Percentiles rank a stretch among this genome's conserved stretches.
Evolutionary conservation across 164 flowering plant genomes (phyloP).

Genomic region (Macadamia tetraphylla): DNA sequence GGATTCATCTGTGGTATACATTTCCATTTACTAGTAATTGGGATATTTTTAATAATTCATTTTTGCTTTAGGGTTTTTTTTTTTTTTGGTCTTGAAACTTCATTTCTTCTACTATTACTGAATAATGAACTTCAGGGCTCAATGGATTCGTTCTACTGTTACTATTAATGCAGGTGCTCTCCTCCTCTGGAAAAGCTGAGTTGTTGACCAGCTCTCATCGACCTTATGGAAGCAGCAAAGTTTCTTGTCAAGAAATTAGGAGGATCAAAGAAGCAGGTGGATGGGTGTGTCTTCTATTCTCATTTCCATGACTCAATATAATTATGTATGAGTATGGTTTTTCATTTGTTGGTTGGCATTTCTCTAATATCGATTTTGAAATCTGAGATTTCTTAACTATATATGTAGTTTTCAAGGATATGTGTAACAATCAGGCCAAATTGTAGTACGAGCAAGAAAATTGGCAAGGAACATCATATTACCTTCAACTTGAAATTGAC

Average conservation of each 20-base stretch:
- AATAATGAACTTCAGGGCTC: not conserved
- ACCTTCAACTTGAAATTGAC: too few relatives aligned
- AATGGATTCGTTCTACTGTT: not conserved
- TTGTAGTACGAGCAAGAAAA: too few relatives aligned
- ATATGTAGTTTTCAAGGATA: too few relatives aligned
- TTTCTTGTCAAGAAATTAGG: slow-evolving; percentile 74
- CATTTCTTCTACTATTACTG: not conserved
- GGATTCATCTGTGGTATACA: slow-evolving; percentile 67
- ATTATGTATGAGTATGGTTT: not conserved
- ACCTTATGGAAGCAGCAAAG: slow-evolving; percentile 80
- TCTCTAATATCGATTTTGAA: too few relatives aligned
- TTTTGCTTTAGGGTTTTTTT: not conserved
- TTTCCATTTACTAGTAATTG: not conserved
- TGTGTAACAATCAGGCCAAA: too few relatives aligned
- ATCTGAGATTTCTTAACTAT: too few relatives aligned
- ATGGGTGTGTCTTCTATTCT: slow-evolving; percentile 83
- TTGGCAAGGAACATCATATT: too few relatives aligned
- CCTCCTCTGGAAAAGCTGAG: slow-evolving; percentile 77
- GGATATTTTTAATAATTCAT: not conserved
- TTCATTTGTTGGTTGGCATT: not conserved
- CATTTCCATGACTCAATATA: slow-evolving; percentile 9
- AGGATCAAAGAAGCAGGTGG: slow-evolving; percentile 99
- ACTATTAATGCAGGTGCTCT: slow-evolving; percentile 49
- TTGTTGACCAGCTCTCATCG: slow-evolving; percentile 72
- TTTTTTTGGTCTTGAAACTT: not conserved